phyloP scores from a whole-genome alignment of 2,329 filamentous ascomycete species.

The Hymenoscyphus occultus region DNA sequence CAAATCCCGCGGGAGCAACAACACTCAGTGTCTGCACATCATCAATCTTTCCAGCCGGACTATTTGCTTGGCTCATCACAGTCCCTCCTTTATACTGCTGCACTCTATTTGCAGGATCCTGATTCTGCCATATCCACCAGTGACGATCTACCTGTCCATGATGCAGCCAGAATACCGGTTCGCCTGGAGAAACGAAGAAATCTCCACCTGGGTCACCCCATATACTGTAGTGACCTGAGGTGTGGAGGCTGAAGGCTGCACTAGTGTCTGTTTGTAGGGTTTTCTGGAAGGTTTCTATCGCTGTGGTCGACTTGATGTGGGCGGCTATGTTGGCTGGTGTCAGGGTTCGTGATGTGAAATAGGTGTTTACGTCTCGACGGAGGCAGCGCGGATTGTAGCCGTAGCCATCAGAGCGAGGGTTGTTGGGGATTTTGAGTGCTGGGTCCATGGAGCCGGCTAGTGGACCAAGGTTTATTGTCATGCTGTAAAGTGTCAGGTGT shows the following conservation, averaged over 20 bases:
- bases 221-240: constrained; percentile 13
- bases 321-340: constrained; percentile 13
- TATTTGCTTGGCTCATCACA: constrained; percentile 18
- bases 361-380: constrained; percentile 39
- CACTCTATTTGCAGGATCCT: constrained; percentile 18
- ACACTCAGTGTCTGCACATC: constrained; percentile 20
- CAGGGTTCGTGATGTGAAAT: constrained; percentile 10
- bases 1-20: constrained; percentile 5
- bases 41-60: constrained; percentile 17
- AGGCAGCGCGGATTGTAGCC: constrained; percentile 43
- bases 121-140: constrained; percentile 25
- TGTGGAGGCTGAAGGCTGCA: constrained; percentile 10
- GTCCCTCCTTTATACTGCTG: constrained; percentile 22
- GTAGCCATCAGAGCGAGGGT: constrained; percentile 11
- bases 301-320: constrained; percentile 8
- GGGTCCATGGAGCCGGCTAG: constrained; percentile 37
- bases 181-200: constrained; percentile 12
- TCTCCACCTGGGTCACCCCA: constrained; percentile 17
- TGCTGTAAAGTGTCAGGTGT: constrained; percentile 11
- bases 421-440: constrained; percentile 12
- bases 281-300: constrained; percentile 9
- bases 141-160: constrained; percentile 20
- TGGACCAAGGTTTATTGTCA: constrained; percentile 44
- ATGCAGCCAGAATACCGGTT: constrained; percentile 15
- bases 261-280: constrained; percentile 10